A percentile compares a stretch with the other conserved stretches of the same genome.
phyloP scores from a whole-genome alignment of 805 yeast species.

The Candida vartiovaarae region DNA sequence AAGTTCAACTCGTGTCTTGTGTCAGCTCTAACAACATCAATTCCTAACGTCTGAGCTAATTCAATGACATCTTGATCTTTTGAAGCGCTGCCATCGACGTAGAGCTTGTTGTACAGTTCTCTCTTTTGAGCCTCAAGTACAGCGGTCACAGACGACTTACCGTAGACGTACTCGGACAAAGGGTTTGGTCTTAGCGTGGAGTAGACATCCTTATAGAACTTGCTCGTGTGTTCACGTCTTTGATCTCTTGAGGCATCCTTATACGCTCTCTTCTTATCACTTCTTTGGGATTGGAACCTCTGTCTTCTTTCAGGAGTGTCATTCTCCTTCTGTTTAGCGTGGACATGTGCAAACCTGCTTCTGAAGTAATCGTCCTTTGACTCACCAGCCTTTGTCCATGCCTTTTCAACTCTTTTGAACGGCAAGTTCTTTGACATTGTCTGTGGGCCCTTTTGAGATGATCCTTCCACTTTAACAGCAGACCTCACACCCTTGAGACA shows the following conservation, averaged over 20 bases:
- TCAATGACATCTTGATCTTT: constrained; percentile 35
- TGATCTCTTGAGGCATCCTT: constrained; percentile 5
- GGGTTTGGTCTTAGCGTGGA: constrained; percentile 32
- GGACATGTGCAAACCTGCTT: constrained; percentile 59
- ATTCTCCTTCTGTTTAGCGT: constrained; percentile 34
- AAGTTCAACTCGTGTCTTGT: constrained; percentile 45
- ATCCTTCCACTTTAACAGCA: constrained; percentile 7
- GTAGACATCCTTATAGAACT: constrained; percentile 16
- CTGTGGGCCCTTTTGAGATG: constrained; percentile 4
- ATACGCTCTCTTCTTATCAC: constrained; percentile 5
- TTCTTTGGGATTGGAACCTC: constrained; percentile 16
- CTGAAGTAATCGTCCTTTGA: constrained; percentile 57
- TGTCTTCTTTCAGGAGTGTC: constrained; percentile 13
- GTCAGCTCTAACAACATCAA: constrained; percentile 11
- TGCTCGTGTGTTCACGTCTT: constrained; percentile 12
- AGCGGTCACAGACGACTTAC: constrained; percentile 67
- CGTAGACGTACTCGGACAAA: constrained; percentile 62
- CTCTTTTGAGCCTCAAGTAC: constrained; percentile 56
- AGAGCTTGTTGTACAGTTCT: constrained; percentile 42
- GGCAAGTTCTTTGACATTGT: constrained; percentile 41
- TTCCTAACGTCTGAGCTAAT: constrained; percentile 34
- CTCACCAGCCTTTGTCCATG: constrained; percentile 61
- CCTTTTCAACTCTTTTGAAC: constrained; percentile 34
- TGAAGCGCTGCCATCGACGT: constrained; percentile 34
- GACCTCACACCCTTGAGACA: constrained; percentile 7